These are phyloP conservation scores for Kentomonas sorsogonicus DNA, from an alignment of 208 protist genomes.

Conservation along the genomic window DNA sequence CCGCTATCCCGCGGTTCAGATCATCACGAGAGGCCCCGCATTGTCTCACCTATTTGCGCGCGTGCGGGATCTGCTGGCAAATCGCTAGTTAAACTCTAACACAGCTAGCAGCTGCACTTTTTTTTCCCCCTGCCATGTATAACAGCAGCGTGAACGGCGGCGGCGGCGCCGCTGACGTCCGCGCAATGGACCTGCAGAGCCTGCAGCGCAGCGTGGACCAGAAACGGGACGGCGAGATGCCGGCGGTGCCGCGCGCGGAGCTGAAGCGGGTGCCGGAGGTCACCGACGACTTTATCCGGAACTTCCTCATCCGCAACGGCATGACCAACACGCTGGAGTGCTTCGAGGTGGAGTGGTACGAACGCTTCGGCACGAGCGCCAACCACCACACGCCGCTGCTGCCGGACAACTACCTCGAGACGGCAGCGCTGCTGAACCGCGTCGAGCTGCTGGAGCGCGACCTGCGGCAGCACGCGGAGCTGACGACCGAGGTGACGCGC, in stretches of 20 bases:
- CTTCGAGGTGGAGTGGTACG: conserved; percentile 91
- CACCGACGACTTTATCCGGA: conserved; percentile 90
- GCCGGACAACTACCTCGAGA: conserved; percentile 85
- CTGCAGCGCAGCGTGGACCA: conserved; percentile 55
- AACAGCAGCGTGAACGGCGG: not conserved
- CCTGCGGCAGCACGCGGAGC: conserved; percentile 72
- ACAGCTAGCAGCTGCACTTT: too few relatives aligned
- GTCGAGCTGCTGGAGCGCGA: conserved; percentile 74
- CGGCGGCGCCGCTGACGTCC: conserved; percentile 16
- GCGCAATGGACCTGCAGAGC: conserved; percentile 56
- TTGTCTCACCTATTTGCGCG: too few relatives aligned
- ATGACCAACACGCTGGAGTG: conserved; percentile 74
- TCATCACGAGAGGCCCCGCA: too few relatives aligned
- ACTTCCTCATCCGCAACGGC: conserved; percentile 83
- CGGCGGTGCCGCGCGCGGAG: conserved; percentile 64
- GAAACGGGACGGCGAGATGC: conserved; percentile 30
- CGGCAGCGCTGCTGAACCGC: conserved; percentile 66
- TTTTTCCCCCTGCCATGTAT: not conserved
- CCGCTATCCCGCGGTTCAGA: too few relatives aligned
- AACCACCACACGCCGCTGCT: conserved; percentile 55
- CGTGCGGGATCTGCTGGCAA: too few relatives aligned
- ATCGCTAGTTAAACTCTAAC: too few relatives aligned
- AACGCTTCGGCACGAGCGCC: conserved; percentile 36
- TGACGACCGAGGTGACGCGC: conserved; percentile 64
- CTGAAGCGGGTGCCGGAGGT: conserved; percentile 88